These are phyloP conservation scores for Aureobasidium sp. DNA, from an alignment of 2,329 filamentous ascomycete genomes.

Conservation along the genomic window DNA sequence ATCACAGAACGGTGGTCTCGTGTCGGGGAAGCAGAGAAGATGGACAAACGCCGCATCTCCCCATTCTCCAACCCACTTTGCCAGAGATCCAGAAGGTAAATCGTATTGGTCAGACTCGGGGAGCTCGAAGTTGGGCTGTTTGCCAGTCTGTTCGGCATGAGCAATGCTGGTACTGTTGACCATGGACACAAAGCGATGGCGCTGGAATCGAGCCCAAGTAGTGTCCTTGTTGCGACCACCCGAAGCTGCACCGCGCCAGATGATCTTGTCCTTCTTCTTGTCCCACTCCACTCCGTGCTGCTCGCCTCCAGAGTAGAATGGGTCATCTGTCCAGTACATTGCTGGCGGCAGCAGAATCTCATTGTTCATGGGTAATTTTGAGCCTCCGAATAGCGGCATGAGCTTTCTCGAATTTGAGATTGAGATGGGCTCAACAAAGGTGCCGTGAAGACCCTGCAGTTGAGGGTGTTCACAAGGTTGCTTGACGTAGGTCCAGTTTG, in stretches of 20 bases:
- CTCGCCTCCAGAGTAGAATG: slow-evolving; percentile 35
- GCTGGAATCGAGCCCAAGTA: slow-evolving; percentile 66
- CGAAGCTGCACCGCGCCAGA: slow-evolving; percentile 43
- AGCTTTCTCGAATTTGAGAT: slow-evolving; percentile 36
- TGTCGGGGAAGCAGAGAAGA: slow-evolving; percentile 36
- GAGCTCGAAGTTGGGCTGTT: slow-evolving; percentile 34
- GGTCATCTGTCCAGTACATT: slow-evolving; percentile 41
- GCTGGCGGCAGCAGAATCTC: slow-evolving; percentile 44
- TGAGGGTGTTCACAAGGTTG: slow-evolving; percentile 39
- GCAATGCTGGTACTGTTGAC: slow-evolving; percentile 56
- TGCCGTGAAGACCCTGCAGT: slow-evolving; percentile 39
- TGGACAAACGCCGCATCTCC: slow-evolving; percentile 37
- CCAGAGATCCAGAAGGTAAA: slow-evolving; percentile 27
- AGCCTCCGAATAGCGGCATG: slow-evolving; percentile 43
- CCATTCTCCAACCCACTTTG: slow-evolving; percentile 34
- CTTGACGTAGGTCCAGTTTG: slow-evolving; percentile 39
- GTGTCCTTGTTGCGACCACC: slow-evolving; percentile 40
- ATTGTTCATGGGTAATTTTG: slow-evolving; percentile 44
- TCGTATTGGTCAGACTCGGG: slow-evolving; percentile 32
- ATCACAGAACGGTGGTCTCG: slow-evolving; percentile 33
- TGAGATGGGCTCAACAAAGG: slow-evolving; percentile 42
- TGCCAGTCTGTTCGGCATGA: slow-evolving; percentile 37
- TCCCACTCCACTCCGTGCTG: slow-evolving; percentile 34
- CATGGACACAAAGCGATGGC: slow-evolving; percentile 68
- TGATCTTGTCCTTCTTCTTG: slow-evolving; percentile 32